Conservation (phyloP, 2,329 filamentous ascomycete genomes). For the Nothophoma quercina region DNA sequence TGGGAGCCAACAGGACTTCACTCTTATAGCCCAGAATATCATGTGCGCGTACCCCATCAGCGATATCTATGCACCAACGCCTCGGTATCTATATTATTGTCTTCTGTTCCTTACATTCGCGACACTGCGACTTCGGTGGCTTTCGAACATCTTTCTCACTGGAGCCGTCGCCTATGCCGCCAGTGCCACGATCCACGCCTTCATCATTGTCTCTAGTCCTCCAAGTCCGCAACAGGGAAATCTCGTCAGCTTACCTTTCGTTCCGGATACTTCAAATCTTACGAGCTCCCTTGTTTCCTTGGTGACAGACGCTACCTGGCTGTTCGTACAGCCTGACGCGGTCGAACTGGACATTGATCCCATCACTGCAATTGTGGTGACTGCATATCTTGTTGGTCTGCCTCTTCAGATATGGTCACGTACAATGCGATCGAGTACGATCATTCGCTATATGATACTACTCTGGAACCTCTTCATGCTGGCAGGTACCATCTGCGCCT, state of each 20-base stretch:
- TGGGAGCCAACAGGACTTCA: background rate
- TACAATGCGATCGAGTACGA: conserved; percentile 18
- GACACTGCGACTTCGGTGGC: conserved; percentile 10
- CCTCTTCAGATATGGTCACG: conserved; percentile 22
- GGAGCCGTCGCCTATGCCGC: conserved; percentile 17
- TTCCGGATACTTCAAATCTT: background rate
- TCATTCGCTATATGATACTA: conserved; percentile 17
- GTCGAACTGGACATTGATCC: conserved; percentile 24
- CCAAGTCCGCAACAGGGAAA: background rate
- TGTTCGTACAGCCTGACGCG: conserved; percentile 13
- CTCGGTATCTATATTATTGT: conserved; percentile 11
- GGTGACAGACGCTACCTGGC: background rate
- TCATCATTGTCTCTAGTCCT: conserved; percentile 10
- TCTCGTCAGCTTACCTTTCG: background rate
- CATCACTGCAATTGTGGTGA: conserved; percentile 20
- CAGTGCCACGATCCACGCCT: conserved; percentile 21
- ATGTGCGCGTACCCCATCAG: conserved; percentile 20
- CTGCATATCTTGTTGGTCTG: conserved; percentile 16
- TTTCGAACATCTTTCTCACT: conserved; percentile 10
- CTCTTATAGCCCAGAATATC: conserved; percentile 5
- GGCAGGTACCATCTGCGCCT: conserved; percentile 15
- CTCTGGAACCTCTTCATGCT: conserved; percentile 20
- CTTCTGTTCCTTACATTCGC: conserved; percentile 12
- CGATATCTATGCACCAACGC: conserved; percentile 19
- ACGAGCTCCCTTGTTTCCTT: conserved; percentile 1